Base-by-base conservation (phyloP, 2,329 filamentous ascomycete genomes). In the Xylaria sp. region DNA sequence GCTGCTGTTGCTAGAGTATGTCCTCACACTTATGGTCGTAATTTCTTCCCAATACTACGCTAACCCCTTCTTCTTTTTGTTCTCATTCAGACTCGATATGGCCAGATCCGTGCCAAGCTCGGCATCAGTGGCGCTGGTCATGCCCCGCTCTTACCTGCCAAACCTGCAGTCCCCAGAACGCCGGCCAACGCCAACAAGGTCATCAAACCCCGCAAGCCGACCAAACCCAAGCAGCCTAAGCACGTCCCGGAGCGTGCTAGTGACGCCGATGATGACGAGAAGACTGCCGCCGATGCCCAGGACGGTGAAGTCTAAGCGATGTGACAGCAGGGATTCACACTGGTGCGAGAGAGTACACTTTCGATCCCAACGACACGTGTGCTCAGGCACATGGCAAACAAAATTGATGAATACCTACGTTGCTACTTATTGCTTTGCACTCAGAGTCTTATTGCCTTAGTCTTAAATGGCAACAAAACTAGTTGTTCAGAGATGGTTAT, bases 1-100 rank as follows among this genome's bases (percentile, higher is more conserved):
- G 58, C 1, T 2, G 13, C 3, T 0, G 60, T 74, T 46, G 73
- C 73, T 23, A 74, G 70, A 61, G 74, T 75, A 64, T 30, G 66
- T 69, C 57, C 30, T 36, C n/a, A n/a, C n/a, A n/a, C n/a, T n/a
- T n/a, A n/a, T n/a, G 2, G 12, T 36, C 20, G 7, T 9, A 4
- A 32, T 5, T 48, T 58, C 46, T 30, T 25, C 4, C 39, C 1
- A 6, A 9, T 15, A 13, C 30, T 48, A 30, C 25, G 2, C 46
- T 62, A 28, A 63, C n/a, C 9, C 25, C 30, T 50, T 5, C 28
- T 9, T 36, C 18, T 52, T 23, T 34, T 6, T 18, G 25, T 59
- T 56, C 10, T 12, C 2, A 7, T 50, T 36, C 25, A 70, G 69
- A 34, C 30, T 15, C 66, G 66, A 9, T 55, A 3, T 32, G 39